Base-by-base conservation (phyloP, 2,329 filamentous ascomycete genomes). In the Grosmannia clavigera region DNA sequence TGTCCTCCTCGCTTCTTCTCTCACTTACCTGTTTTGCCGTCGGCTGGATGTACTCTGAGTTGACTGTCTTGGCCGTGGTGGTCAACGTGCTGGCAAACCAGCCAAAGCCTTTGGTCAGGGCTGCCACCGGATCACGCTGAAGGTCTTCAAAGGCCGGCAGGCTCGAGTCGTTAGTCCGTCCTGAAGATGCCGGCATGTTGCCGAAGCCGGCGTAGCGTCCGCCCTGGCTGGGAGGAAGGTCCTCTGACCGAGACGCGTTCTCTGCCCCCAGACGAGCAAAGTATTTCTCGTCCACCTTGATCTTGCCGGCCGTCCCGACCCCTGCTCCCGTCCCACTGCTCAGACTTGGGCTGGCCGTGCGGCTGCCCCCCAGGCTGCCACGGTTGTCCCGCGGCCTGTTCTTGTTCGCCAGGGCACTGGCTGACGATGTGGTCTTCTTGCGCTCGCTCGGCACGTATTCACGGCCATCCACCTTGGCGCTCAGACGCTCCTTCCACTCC, bases 151-250 rank as follows among this genome's bases (percentile, higher is more conserved):
- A 76, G 14, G 84, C 84, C 0, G 88, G 88, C 31, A 88, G 74
- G 55, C 70, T 72, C 46, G 72, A 71, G 40, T 14, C 75, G 74
- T 57, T 71, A 71, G 51, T 71, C 72, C 59, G 71, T 72, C 54
- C 71, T 58, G 76, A 71, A 22, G 82, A 78, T 59, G 78, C 78
- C 31, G 87, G 82, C 57, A 85, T 84, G 70, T 86, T 95, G 43
- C 94, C 94, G 71, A 99, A 99, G 0, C 94, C 94, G 12, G 77
- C 81, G 70, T 90, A 99, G 73, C 95, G 96, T 12, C 94, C 94
- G 62, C 94, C 94, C 71, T 96, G 92, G 62, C 80, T 92, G 0
- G 94, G 94, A 35, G 90, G 87, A 58, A 97, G 67, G 67, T 83
- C 78, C 0, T 86, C 90, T 7, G 88, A 78, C 62, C 94, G 79